Evolutionary conservation across 208 protist species (phyloP).

Genomic region (Trypanosoma boissoni): DNA sequence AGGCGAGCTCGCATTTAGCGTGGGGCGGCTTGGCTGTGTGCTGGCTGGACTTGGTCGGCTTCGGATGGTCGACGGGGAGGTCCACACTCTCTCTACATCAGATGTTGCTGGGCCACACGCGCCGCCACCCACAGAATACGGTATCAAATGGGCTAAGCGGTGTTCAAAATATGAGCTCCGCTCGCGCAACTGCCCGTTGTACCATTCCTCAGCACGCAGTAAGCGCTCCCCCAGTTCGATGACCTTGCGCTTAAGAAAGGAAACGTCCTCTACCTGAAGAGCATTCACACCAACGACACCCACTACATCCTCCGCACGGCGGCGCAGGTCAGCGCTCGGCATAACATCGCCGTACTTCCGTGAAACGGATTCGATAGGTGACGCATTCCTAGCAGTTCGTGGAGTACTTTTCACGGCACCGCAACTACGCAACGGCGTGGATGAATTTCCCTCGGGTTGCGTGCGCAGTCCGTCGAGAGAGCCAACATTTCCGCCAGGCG

Average conservation of each 20-base stretch:
- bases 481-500: constrained; percentile 5
- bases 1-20: background rate
- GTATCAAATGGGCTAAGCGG: constrained; percentile 38
- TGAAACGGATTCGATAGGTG: constrained; percentile 2
- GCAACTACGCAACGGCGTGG: constrained; percentile 24
- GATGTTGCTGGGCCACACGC: background rate
- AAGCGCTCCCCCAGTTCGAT: constrained; percentile 66
- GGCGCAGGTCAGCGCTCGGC: constrained; percentile 24
- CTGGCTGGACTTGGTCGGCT: background rate
- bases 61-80: constrained; percentile 6
- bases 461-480: constrained; percentile 1
- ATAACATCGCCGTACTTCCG: constrained; percentile 3
- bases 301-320: constrained; percentile 48
- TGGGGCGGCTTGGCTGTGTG: background rate
- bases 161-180: constrained; percentile 42
- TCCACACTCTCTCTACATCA: constrained; percentile 5
- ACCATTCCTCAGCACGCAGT: constrained; percentile 40
- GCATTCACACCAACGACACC: constrained; percentile 54
- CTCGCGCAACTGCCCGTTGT: constrained; percentile 49
- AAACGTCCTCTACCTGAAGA: constrained; percentile 47
- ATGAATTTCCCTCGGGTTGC: constrained; percentile 5
- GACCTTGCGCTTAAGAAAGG: constrained; percentile 45
- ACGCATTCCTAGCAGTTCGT: background rate
- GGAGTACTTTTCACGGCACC: constrained; percentile 5
- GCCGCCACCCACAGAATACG: constrained; percentile 8